Evolutionary conservation across 2,329 filamentous ascomycete species (phyloP).

Genomic region (Ophiosphaerella herpotricha): DNA sequence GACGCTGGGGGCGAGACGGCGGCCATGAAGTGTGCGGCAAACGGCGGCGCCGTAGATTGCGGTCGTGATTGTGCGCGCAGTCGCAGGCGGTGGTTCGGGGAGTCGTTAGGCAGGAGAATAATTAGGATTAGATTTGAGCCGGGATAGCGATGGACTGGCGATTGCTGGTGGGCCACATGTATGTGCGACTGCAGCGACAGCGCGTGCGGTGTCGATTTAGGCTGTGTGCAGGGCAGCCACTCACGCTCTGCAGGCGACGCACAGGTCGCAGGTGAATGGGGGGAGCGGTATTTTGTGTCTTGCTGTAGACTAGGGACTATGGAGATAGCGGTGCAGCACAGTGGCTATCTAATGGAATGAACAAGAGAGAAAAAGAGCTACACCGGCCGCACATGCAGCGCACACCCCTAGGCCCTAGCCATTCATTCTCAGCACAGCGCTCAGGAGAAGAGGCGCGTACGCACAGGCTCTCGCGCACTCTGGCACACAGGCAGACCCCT

Average conservation of each 20-base stretch:
- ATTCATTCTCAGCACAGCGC: background rate
- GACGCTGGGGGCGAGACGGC: conserved; percentile 43
- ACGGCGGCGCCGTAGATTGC: conserved; percentile 27
- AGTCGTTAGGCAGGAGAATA: background rate
- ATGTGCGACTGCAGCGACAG: background rate
- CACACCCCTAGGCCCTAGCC: background rate
- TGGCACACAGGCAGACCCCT: background rate
- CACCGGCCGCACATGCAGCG: background rate
- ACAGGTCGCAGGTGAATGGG: background rate
- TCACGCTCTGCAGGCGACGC: background rate
- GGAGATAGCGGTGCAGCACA: too few relatives aligned
- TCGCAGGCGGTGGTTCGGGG: conserved; percentile 5
- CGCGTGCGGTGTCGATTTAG: background rate
- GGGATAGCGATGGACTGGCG: background rate
- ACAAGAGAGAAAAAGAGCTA: background rate
- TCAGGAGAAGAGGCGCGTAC: background rate
- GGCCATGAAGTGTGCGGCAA: conserved; percentile 35
- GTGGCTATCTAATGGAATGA: too few relatives aligned
- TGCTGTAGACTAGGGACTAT: too few relatives aligned
- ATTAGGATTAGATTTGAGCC: background rate
- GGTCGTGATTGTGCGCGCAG: conserved; percentile 14
- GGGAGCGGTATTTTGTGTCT: too few relatives aligned
- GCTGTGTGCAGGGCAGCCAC: background rate
- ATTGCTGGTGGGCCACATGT: conserved; percentile 1
- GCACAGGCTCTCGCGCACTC: too few relatives aligned